Evolutionary conservation across 2,329 filamentous ascomycete species (phyloP).

Genomic region (Phoma sp.): DNA sequence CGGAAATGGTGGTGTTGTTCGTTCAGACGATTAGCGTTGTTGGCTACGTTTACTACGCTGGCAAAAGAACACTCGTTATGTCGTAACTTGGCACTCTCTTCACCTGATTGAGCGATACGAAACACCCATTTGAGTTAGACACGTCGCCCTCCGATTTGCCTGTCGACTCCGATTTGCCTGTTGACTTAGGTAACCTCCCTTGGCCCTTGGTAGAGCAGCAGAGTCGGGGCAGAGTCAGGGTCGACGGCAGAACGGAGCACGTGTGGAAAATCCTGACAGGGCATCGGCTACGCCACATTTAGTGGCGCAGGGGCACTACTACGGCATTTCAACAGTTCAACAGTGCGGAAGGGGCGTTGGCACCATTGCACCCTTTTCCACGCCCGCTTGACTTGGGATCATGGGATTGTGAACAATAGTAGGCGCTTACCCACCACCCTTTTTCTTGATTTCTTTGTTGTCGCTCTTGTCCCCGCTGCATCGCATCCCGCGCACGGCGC

Average conservation of each 20-base stretch:
- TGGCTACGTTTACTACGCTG: no score
- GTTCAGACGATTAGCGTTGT: no score
- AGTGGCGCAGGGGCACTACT: background rate
- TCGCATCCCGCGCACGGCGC: slow-evolving; percentile 16
- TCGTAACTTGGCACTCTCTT: no score
- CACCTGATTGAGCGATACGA: no score
- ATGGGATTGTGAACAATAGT: slow-evolving; percentile 1
- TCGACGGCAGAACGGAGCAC: background rate
- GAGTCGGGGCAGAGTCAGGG: background rate
- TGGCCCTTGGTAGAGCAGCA: background rate
- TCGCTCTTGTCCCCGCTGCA: background rate
- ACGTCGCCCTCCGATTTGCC: no score
- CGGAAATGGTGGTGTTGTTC: no score
- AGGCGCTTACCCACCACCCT: background rate
- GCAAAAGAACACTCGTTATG: no score
- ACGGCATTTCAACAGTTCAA: slow-evolving; percentile 6
- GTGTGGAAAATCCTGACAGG: background rate
- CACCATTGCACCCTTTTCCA: background rate
- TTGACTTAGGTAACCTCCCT: no score
- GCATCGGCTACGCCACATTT: background rate
- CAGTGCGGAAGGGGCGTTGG: background rate
- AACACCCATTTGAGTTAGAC: no score
- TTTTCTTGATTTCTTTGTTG: slow-evolving; percentile 4
- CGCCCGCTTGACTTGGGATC: background rate
- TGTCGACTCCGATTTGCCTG: no score